Evolutionary conservation across 2,329 filamentous ascomycete genomes (phyloP).

Genomic region (Cordyceps tenuipes): DNA sequence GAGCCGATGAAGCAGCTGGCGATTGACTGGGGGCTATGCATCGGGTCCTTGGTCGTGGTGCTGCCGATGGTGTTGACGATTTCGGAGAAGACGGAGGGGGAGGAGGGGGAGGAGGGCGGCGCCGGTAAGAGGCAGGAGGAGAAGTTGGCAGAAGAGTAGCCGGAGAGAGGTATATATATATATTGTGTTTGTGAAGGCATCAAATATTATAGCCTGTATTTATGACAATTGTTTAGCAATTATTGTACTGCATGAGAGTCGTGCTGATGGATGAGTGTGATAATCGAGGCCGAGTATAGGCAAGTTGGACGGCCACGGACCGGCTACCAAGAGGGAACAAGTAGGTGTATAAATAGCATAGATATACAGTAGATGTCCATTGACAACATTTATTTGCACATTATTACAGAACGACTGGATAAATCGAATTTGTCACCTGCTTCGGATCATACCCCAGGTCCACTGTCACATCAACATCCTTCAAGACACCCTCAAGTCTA

Average conservation of each 20-base stretch:
- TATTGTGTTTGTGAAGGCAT: not conserved
- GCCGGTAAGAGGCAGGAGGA: conserved; percentile 9
- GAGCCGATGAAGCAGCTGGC: conserved; percentile 33
- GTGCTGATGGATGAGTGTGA: no score
- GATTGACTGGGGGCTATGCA: conserved; percentile 38
- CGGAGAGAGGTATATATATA: no score
- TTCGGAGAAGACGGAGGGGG: conserved; percentile 18
- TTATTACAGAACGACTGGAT: conserved; percentile 20
- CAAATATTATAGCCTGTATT: not conserved
- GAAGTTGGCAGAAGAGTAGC: conserved; percentile 13
- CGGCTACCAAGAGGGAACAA: no score
- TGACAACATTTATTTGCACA: conserved; percentile 17
- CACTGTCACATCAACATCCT: no score
- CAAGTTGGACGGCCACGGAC: no score
- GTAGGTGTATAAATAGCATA: no score
- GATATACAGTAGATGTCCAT: no score
- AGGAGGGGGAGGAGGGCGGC: conserved; percentile 7
- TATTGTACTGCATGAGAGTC: not conserved
- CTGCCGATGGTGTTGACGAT: conserved; percentile 35
- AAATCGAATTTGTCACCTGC: no score
- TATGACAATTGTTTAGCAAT: not conserved
- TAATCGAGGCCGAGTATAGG: no score
- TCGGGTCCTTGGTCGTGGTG: conserved; percentile 32
- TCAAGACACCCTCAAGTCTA: no score
- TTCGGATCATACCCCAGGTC: no score